A percentile compares a stretch with the other conserved stretches of the same genome.
phyloP scores from a whole-genome alignment of 768 basidiomycete genomes.

The Calocera cornea region DNA sequence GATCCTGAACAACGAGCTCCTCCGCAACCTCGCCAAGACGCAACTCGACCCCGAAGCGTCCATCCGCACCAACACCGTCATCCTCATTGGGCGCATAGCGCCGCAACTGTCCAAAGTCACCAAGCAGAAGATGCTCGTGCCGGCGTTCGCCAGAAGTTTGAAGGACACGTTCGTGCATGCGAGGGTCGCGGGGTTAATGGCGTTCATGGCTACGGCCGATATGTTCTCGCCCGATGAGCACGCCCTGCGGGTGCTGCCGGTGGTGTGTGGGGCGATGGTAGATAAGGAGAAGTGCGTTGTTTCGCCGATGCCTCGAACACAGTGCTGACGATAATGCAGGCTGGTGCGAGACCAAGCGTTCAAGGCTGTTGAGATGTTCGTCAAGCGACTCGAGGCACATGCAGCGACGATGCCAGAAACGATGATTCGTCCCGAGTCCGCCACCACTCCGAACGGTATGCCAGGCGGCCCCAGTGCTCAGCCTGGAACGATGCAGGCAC shows the following conservation, averaged over 20 bases:
- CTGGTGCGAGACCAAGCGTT: conserved; percentile 92
- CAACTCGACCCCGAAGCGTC: conserved; percentile 88
- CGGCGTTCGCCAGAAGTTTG: conserved; percentile 78
- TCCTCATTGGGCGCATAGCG: conserved; percentile 82
- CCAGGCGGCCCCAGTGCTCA: conserved; percentile 21
- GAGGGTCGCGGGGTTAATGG: conserved; percentile 86
- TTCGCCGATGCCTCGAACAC: not conserved
- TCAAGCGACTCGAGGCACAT: conserved; percentile 68
- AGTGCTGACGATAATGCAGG: conserved; percentile 31
- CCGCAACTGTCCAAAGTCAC: conserved; percentile 76
- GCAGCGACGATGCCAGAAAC: conserved; percentile 67
- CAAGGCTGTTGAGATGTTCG: conserved; percentile 77
- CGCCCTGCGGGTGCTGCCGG: conserved; percentile 79
- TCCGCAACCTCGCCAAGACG: conserved; percentile 81
- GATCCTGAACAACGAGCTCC: conserved; percentile 88
- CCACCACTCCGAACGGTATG: conserved; percentile 15
- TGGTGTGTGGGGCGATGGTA: conserved; percentile 61
- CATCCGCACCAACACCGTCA: conserved; percentile 94
- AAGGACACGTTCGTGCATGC: conserved; percentile 89
- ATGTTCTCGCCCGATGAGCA: conserved; percentile 80
- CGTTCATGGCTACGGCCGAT: conserved; percentile 86
- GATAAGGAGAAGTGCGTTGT: conserved; percentile 76
- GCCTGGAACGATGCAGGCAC: conserved; percentile 25
- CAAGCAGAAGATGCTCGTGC: conserved; percentile 90
- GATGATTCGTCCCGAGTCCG: conserved; percentile 23